A percentile compares a stretch with the other conserved stretches of the same genome.
Evolutionary conservation across 441 rosid genomes (phyloP).

Genomic region (Flueggea neowawraea): DNA sequence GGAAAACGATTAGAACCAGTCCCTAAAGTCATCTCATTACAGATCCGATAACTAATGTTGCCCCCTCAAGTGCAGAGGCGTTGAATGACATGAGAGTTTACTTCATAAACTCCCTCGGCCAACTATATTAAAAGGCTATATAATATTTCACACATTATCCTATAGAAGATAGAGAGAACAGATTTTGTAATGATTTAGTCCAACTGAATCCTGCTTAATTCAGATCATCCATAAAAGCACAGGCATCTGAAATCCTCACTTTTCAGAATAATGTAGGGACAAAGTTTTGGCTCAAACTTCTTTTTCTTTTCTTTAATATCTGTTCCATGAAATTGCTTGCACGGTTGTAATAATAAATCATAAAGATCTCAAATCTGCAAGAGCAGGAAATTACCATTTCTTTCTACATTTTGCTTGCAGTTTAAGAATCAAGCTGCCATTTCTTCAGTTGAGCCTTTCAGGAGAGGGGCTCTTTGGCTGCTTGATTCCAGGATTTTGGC

Average conservation of each 20-base stretch:
- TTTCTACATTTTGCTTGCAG: constrained; percentile 11
- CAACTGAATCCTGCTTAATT: too few species aligned
- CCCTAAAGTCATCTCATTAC: too few species aligned
- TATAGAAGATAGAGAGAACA: too few species aligned
- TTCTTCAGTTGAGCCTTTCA: constrained; percentile 32
- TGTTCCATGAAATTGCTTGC: not conserved
- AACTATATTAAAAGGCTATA: constrained; percentile 3
- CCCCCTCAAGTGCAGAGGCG: constrained; percentile 20
- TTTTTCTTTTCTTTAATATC: too few species aligned
- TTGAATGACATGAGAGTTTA: constrained; percentile 2
- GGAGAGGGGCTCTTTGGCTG: constrained; percentile 33
- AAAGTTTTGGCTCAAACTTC: too few species aligned
- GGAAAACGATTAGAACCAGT: constrained; percentile 4
- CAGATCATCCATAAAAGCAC: too few species aligned
- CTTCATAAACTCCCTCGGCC: constrained; percentile 8
- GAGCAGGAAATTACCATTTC: constrained; percentile 15
- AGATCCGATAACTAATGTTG: constrained; percentile 3
- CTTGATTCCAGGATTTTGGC: constrained; percentile 16
- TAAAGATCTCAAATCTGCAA: not conserved
- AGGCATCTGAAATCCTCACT: too few species aligned
- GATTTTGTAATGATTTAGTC: too few species aligned
- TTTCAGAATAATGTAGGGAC: too few species aligned
- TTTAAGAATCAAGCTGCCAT: constrained; percentile 11
- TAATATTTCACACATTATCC: not conserved
- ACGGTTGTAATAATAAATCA: too few species aligned